phyloP scores from a whole-genome alignment of 345 rosid genomes.

The Populus simonii region DNA sequence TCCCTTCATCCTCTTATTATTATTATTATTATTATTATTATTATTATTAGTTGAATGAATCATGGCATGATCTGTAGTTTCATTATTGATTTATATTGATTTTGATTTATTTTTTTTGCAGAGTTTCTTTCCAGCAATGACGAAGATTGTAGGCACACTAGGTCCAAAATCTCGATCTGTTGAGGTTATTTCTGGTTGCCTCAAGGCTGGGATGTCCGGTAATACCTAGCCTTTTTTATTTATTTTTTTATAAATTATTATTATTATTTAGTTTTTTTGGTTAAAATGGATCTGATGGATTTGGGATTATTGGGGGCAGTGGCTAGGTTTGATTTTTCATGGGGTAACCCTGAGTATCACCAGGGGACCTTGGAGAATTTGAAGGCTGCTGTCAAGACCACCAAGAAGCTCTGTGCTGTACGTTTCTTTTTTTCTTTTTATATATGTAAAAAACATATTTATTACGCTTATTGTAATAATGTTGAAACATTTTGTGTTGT shows the following conservation, averaged over 20 bases:
- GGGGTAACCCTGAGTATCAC: constrained; percentile 28
- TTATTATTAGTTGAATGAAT: not conserved
- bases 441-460: too few relatives aligned
- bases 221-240: not conserved
- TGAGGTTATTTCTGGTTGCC: constrained; percentile 29
- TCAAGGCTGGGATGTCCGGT: constrained; percentile 36
- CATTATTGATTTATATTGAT: not conserved
- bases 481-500: not conserved
- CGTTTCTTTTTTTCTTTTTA: not conserved
- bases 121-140: constrained; percentile 36
- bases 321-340: constrained; percentile 38
- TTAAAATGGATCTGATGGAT: not conserved
- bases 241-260: not conserved
- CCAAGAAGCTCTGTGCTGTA: constrained; percentile 36
- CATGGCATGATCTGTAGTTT: constrained; percentile 3
- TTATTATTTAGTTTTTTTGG: not conserved
- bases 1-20: not conserved
- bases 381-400: constrained; percentile 31
- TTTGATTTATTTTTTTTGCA: not conserved
- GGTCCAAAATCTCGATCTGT: constrained; percentile 35
- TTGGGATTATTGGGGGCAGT: constrained; percentile 10
- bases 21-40: not conserved
- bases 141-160: constrained; percentile 35
- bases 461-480: not conserved
- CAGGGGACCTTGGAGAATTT: constrained; percentile 31